These are phyloP conservation scores for Porcisia deanei DNA, from an alignment of 208 protist species.

Conservation along the genomic window DNA sequence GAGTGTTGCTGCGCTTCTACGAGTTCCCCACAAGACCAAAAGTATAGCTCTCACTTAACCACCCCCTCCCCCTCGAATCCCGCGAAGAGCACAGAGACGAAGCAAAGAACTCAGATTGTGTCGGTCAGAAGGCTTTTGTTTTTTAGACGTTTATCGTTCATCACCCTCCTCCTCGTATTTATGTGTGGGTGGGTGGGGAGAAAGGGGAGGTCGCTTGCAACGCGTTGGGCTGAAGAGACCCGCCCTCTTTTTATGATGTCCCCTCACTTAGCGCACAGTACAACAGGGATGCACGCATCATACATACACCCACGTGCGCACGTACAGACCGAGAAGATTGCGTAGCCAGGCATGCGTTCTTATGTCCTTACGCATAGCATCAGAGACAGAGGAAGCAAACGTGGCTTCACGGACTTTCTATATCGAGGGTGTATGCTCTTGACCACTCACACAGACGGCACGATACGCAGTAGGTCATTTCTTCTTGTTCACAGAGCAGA, in stretches of 20 bases:
- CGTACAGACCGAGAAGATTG: neutral
- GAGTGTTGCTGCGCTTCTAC: neutral
- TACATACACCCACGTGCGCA: neutral
- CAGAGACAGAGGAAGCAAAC: neutral
- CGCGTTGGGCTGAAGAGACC: neutral
- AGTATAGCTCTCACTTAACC: neutral
- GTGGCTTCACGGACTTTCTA: neutral
- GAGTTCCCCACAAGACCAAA: neutral
- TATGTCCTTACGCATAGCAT: neutral
- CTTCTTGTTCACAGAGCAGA: constrained; percentile 92
- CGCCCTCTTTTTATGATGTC: too few relatives aligned
- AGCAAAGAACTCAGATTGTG: neutral
- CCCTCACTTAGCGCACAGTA: neutral
- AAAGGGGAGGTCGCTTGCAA: neutral
- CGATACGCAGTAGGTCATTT: constrained; percentile 36
- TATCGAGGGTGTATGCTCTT: too few relatives aligned
- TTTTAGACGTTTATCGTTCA: neutral
- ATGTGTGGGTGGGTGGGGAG: too few relatives aligned
- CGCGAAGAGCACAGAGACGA: neutral
- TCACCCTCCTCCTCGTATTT: neutral
- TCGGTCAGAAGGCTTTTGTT: neutral
- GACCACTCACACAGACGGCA: neutral
- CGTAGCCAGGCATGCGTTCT: neutral
- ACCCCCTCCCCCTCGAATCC: neutral
- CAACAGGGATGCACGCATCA: neutral